phyloP scores from a whole-genome alignment of 73 alveolate species.

The Breviolum minutum region DNA sequence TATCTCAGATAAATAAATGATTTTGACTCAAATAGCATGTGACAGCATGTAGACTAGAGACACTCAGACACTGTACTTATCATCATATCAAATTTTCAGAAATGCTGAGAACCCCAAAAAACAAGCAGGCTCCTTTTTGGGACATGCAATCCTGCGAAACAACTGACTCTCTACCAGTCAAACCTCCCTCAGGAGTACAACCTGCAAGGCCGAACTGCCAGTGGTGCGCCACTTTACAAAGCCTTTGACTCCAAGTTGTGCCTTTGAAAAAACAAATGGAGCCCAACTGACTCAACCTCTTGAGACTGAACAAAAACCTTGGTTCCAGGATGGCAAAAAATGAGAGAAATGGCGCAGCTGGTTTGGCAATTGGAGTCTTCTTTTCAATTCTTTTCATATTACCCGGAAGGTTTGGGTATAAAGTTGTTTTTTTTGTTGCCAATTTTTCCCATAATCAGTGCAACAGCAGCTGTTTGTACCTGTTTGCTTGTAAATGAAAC shows the following conservation, averaged over 20 bases:
- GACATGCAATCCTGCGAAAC: too few relatives aligned
- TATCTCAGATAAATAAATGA: neutral
- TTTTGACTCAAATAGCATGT: neutral
- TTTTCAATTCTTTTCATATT: neutral
- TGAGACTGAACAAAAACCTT: neutral
- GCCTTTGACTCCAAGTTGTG: slow-evolving; percentile 36
- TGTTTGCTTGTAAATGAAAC: too few relatives aligned
- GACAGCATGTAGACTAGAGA: too few relatives aligned
- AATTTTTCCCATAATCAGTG: too few relatives aligned
- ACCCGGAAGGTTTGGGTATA: neutral
- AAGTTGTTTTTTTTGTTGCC: neutral
- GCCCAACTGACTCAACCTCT: neutral
- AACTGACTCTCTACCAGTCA: too few relatives aligned
- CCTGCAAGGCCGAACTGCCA: slow-evolving; percentile 57
- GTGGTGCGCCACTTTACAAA: slow-evolving; percentile 75
- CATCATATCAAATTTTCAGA: too few relatives aligned
- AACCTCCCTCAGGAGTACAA: slow-evolving; percentile 93
- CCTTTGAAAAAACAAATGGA: neutral
- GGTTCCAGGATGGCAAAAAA: neutral
- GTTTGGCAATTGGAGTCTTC: neutral
- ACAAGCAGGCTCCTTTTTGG: too few relatives aligned
- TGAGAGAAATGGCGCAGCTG: too few relatives aligned
- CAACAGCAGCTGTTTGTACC: too few relatives aligned
- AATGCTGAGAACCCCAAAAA: too few relatives aligned
- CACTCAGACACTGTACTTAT: too few relatives aligned